These are phyloP conservation scores for Talaromyces piceae DNA, from an alignment of 2,329 filamentous ascomycete species.

Conservation along the genomic window DNA sequence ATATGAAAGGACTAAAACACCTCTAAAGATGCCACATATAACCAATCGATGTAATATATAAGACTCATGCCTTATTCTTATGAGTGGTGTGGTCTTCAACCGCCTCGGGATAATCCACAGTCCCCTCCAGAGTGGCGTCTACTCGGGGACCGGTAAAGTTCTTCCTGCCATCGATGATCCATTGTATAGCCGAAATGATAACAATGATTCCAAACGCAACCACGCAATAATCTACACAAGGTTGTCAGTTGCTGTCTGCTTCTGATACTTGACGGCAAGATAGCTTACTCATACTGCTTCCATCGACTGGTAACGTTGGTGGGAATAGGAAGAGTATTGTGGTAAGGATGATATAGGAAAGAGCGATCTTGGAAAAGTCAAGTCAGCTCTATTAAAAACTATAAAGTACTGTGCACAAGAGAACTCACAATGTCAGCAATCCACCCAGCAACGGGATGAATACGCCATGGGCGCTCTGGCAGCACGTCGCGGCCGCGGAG, in stretches of 20 bases:
- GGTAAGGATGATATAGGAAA: slow-evolving; percentile 59
- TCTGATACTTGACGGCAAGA: neutral
- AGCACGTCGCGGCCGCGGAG: slow-evolving; percentile 58
- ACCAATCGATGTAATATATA: too few species aligned
- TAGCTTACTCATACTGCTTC: slow-evolving; percentile 59
- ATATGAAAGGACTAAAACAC: too few species aligned
- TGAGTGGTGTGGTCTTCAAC: neutral
- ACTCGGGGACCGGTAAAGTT: slow-evolving; percentile 50
- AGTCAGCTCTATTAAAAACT: neutral
- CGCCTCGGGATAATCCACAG: neutral
- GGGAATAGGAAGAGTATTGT: slow-evolving; percentile 70
- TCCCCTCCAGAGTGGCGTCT: slow-evolving; percentile 25
- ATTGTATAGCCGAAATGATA: slow-evolving; percentile 50
- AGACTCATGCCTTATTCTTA: neutral
- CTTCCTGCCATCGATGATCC: slow-evolving; percentile 54
- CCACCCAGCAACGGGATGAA: slow-evolving; percentile 52
- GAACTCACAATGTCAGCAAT: slow-evolving; percentile 45
- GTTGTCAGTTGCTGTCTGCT: neutral
- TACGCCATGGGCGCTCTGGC: slow-evolving; percentile 52
- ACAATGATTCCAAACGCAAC: slow-evolving; percentile 54
- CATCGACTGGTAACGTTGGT: slow-evolving; percentile 55
- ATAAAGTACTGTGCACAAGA: too few species aligned
- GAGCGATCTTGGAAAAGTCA: slow-evolving; percentile 39
- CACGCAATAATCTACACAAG: slow-evolving; percentile 31
- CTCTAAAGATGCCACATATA: too few species aligned